phyloP scores from a whole-genome alignment of 306 rosid species.

The Prunus kanzakura region DNA sequence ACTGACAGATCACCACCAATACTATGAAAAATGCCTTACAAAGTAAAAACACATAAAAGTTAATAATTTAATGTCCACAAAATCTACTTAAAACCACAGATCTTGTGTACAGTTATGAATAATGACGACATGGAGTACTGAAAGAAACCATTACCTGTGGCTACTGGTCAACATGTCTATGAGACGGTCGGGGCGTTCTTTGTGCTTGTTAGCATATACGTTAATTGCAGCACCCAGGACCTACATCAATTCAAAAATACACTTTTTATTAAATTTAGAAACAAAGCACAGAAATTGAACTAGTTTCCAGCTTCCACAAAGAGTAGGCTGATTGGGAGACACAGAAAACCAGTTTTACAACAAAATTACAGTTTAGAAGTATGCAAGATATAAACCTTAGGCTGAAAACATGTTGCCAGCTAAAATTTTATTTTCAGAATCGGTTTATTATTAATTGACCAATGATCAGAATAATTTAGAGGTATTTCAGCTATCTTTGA shows the following conservation, averaged over 20 bases:
- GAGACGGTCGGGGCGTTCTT: conserved; percentile 97
- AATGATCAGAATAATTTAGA: not conserved
- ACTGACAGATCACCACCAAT: no score
- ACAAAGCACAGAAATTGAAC: not conserved
- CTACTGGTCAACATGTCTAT: conserved; percentile 97
- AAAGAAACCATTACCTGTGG: conserved; percentile 61
- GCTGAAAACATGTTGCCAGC: not conserved
- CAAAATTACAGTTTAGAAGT: not conserved
- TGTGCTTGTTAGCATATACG: conserved; percentile 96
- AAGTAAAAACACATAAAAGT: no score
- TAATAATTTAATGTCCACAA: no score
- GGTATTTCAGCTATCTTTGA: not conserved
- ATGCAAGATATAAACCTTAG: not conserved
- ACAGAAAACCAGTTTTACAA: not conserved
- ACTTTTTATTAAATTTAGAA: conserved; percentile 1
- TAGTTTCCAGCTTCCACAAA: not conserved
- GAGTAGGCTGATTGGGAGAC: not conserved
- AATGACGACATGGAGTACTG: not conserved
- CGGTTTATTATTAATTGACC: not conserved
- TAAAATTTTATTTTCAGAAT: not conserved
- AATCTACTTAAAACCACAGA: no score
- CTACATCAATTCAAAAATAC: conserved; percentile 40
- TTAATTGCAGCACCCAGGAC: conserved; percentile 97
- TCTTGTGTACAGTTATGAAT: no score
- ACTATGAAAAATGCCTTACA: no score